Base-by-base conservation (phyloP, 164 flowering plant genomes). In the Magnolia officinalis region DNA sequence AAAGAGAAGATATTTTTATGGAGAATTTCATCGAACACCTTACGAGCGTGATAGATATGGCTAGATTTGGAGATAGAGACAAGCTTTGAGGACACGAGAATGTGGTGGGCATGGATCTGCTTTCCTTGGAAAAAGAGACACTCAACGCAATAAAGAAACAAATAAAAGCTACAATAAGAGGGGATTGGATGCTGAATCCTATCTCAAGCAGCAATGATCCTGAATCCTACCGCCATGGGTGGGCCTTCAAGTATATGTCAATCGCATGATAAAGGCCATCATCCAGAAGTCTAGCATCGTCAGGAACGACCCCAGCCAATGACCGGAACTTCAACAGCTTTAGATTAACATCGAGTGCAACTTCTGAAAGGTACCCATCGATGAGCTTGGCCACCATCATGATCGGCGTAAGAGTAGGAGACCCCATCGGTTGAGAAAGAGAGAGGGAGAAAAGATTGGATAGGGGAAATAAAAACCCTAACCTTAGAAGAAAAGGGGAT, bases 261-360 rank as follows among this genome's bases (percentile, higher is more conserved):
- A 93, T 90, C 31, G 98, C 97, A 78, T 96, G 98, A 79, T 95
- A 95, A 63, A 95, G 90, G 63, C 97, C 98, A 78, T 95, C 98
- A 85, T 95, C 97, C 78, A 93, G 85, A n/a, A 96, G 97, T 82
- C 99, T 87, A 1, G 95, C 95, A 80, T 88, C 92, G 21, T 95
- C 99, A n/a, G 99, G 99, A 67, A 93, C 90, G 74, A 89, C 84
- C 58, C 89, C 92, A 81, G 98, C 97, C 78, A 95, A 87, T 51
- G 89, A 84, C 72, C 88, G 90, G 86, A 95, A 93, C 83, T 92
- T 93, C 37, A 92, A 91, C 16, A 85, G 92, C 85, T 95, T 95
- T 81, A 95, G 79, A 80, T 95, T 92, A 72, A 91, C 83, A 79
- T 95, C 99, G 26, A 98, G 95, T 6, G 99, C 99, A 50, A 95